A percentile compares a stretch with the other conserved stretches of the same genome.
Conservation (phyloP, 768 basidiomycete species). For the Mycena metata region DNA sequence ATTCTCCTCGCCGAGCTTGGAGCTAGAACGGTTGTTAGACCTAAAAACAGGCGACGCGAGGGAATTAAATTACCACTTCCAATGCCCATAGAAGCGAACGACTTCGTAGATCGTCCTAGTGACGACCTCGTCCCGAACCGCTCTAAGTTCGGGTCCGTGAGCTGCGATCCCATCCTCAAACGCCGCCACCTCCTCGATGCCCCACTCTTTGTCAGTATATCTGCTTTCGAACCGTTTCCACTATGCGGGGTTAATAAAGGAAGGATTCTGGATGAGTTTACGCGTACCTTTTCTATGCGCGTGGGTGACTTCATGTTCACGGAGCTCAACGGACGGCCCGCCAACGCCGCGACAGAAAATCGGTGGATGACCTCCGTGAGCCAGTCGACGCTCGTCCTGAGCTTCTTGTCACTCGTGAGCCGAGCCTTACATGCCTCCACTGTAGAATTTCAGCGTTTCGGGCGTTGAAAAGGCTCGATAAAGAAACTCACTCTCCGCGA, state of each 20-base stretch:
- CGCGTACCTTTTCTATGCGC: constrained; percentile 73
- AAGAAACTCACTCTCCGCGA: constrained; percentile 66
- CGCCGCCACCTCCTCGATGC: constrained; percentile 72
- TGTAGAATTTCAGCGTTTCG: constrained; percentile 44
- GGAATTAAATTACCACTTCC: constrained; percentile 76
- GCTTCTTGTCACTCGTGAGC: constrained; percentile 65
- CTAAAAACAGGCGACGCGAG: constrained; percentile 9
- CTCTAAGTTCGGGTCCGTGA: constrained; percentile 86
- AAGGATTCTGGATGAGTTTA: background rate
- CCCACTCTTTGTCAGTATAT: constrained; percentile 81
- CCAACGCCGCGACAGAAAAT: constrained; percentile 76
- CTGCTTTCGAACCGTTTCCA: constrained; percentile 80
- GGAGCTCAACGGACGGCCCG: constrained; percentile 67
- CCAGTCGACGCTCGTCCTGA: constrained; percentile 82
- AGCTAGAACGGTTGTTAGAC: constrained; percentile 53
- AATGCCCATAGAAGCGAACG: constrained; percentile 86
- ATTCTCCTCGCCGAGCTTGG: constrained; percentile 80
- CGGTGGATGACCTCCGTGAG: constrained; percentile 81
- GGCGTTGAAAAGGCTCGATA: constrained; percentile 6
- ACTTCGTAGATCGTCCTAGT: constrained; percentile 81
- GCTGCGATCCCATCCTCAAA: constrained; percentile 82
- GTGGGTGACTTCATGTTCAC: constrained; percentile 74
- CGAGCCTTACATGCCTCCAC: constrained; percentile 76
- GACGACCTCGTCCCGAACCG: constrained; percentile 80
- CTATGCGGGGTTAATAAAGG: constrained; percentile 51